Base-by-base conservation (phyloP, 306 rosid genomes). In the Alnus glutinosa region DNA sequence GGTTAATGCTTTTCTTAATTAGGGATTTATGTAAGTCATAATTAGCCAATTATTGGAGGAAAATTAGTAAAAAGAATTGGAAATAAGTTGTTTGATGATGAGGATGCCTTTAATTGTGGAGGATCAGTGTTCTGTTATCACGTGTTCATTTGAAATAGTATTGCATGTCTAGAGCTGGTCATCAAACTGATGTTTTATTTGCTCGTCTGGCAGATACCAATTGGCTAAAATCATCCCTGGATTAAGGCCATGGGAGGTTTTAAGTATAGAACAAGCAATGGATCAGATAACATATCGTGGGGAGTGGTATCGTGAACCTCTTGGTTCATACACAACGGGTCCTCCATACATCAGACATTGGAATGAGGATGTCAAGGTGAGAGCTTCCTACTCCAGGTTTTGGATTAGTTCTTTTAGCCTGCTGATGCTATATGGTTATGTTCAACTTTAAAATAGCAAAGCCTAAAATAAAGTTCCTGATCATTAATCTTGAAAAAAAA, bases 201-300 rank as follows among this genome's bases (percentile, higher is more conserved):
- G 71, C 58, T 75, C 44, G 44, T 62, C 84, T 81, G 78, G 54
- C 76, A 94, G 97, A 81, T 51, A 74, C 23, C 78, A 84, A 72
- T 82, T 95, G 89, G 89, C 89, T 50, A 73, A 87, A 76, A 19
- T 89, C 61, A 89, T 95, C 74, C 96, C 98, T 32, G 94, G 96
- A 34, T 86, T 95, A 85, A 90, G 98, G 81, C 98, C 98, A 37
- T 95, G 98, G 98, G 97, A 95, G 88, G 96, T 95, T 86, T 84
- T 95, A 48, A 92, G 97, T 67, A 68, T 95, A 36, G 98, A 95
- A 90, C 98, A 95, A 86, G 98, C 98, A 15, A 95, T 95, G 98
- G 89, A 90, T 79, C 92, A 57, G 52, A 73, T 95, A 80, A 89
- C 98, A 54, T 92, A 88, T 66, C 86, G 79, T 1, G 98, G 94